Conservation (phyloP, 2,329 filamentous ascomycete genomes). For the Monosporascus sp. region DNA sequence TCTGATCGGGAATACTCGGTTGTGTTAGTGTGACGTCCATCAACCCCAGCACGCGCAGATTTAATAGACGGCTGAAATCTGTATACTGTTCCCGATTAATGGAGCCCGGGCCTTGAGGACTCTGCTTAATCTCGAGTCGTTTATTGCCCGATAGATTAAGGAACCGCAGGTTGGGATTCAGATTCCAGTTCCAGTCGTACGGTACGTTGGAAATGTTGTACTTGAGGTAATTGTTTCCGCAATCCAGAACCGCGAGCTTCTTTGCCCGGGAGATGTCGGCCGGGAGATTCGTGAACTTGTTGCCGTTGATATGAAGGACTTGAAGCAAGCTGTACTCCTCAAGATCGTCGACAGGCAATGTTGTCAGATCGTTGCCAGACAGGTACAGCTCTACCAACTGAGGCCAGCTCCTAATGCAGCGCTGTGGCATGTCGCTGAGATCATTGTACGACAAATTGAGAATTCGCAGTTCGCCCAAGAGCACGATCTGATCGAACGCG, state of each 20-base stretch:
- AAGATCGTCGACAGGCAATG: constrained; percentile 85
- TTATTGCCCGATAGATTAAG: constrained; percentile 97
- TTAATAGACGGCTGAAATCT: constrained; percentile 79
- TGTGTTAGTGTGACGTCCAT: constrained; percentile 98
- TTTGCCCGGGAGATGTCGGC: constrained; percentile 93
- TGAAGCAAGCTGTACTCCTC: constrained; percentile 85
- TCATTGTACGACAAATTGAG: constrained; percentile 95
- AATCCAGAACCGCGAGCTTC: constrained; percentile 86
- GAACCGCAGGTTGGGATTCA: constrained; percentile 91
- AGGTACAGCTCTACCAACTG: constrained; percentile 88
- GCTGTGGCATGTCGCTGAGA: constrained; percentile 83
- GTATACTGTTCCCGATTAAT: constrained; percentile 68
- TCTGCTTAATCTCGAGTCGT: constrained; percentile 80
- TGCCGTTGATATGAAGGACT: constrained; percentile 90
- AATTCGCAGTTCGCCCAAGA: constrained; percentile 76
- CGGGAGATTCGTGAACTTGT: constrained; percentile 94
- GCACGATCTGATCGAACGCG: constrained; percentile 83
- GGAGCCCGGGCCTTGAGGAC: constrained; percentile 46
- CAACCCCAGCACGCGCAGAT: constrained; percentile 81
- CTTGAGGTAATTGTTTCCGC: constrained; percentile 90
- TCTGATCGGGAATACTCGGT: constrained; percentile 89
- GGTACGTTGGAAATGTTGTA: constrained; percentile 99
- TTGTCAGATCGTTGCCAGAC: constrained; percentile 90
- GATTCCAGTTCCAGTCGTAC: constrained; percentile 99
- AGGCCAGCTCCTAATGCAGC: constrained; percentile 84